Conservation (phyloP, 2,329 filamentous ascomycete genomes). For the Colletotrichum brevisporum region DNA sequence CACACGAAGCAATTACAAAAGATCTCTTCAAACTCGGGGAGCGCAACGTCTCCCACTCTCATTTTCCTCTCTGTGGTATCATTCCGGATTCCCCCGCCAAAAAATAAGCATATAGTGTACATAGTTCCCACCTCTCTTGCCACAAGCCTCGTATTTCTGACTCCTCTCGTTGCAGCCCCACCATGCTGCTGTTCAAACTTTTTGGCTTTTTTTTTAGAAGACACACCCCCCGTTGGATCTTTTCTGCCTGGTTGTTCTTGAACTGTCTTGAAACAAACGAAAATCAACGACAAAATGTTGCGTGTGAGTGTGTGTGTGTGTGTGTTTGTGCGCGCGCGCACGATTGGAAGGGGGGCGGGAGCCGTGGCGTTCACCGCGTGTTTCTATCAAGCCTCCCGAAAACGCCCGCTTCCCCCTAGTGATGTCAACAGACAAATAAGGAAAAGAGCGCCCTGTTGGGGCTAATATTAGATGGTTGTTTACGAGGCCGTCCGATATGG, state of each 20-base stretch:
- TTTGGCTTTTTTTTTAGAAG: no score
- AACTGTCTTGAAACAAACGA: not conserved
- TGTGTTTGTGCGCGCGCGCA: not conserved
- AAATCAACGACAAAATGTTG: not conserved
- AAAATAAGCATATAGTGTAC: conserved; percentile 14
- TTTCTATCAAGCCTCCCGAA: conserved; percentile 4
- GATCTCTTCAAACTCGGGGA: not conserved
- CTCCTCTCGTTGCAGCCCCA: no score
- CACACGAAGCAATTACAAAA: not conserved
- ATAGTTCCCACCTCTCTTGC: conserved; percentile 1
- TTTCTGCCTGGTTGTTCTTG: not conserved
- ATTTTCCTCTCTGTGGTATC: conserved; percentile 13
- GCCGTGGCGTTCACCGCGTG: not conserved
- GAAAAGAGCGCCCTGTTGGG: not conserved
- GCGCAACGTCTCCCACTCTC: not conserved
- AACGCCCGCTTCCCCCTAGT: conserved; percentile 23
- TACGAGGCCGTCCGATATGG: not conserved
- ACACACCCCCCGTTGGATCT: not conserved
- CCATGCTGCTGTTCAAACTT: no score
- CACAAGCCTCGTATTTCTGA: not conserved
- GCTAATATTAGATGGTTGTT: not conserved
- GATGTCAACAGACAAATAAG: not conserved
- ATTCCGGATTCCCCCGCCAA: not conserved
- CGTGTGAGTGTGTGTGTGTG: not conserved
- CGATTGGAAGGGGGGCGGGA: not conserved